Base-by-base conservation (phyloP, 192 early-diverging fungal genomes). In the Powellomyces hirtus region DNA sequence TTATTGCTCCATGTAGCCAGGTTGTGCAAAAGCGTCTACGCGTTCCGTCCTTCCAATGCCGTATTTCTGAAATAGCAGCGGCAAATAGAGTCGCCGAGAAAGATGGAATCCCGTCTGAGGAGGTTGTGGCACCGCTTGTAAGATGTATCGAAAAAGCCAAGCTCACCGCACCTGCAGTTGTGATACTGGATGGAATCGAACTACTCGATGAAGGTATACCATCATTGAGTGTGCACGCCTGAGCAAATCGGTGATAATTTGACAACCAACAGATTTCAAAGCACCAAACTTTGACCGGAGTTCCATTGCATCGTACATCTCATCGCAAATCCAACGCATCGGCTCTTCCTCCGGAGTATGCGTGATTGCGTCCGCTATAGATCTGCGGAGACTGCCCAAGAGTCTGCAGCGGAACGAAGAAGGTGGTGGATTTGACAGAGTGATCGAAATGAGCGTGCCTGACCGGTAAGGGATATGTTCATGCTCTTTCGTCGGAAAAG, bases 181-280 rank as follows among this genome's bases (percentile, higher is more conserved):
- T 89, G 0, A 36, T 87, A 0, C 38, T 89, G 13, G 59, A 74
- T 35, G 87, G 81, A 22, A 46, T 89, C 42, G 84, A 88, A 67
- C 24, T 68, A 4, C 55, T 89, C 22, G 67, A 62, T 8, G 78
- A 74, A 66, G 81, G 84, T 76, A 56, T 5, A 16, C 18, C 29
- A 2, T n/a, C n/a, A n/a, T n/a, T n/a, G n/a, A n/a, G n/a, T n/a
- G n/a, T n/a, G n/a, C n/a, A n/a, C n/a, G n/a, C n/a, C n/a, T n/a
- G n/a, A n/a, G n/a, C n/a, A n/a, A n/a, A n/a, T n/a, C n/a, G n/a
- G n/a, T n/a, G n/a, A n/a, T n/a, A n/a, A n/a, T n/a, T n/a, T n/a
- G n/a, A n/a, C n/a, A n/a, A n/a, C n/a, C n/a, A 18, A 53, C 66
- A 37, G 42, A 64, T 62, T 40, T 64, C 30, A 46, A 62, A 51